Conservation (phyloP, 306 rosid species). For the Dryas octopetala region DNA sequence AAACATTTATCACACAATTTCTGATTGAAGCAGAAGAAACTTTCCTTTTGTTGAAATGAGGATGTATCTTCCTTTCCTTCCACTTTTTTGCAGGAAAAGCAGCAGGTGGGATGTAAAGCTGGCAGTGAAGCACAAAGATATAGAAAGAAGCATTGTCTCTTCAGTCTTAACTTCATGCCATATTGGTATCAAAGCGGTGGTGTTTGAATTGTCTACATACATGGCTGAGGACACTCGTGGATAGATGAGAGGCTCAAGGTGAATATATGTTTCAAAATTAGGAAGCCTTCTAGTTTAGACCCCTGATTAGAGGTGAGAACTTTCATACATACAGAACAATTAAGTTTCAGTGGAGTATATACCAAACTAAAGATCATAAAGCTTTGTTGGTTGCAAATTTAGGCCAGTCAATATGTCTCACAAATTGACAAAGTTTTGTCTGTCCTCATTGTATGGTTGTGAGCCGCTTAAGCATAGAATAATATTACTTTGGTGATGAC, state of each 20-base stretch:
- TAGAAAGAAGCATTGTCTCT: slow-evolving; percentile 51
- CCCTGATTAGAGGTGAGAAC: background rate
- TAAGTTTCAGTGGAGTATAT: slow-evolving; percentile 16
- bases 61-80: background rate
- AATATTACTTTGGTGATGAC: slow-evolving; percentile 7
- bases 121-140: slow-evolving; percentile 53
- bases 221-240: slow-evolving; percentile 55
- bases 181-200: slow-evolving; percentile 36
- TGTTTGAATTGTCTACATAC: slow-evolving; percentile 42
- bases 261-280: background rate
- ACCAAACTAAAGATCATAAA: slow-evolving; percentile 3
- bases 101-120: slow-evolving; percentile 59
- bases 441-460: slow-evolving; percentile 14
- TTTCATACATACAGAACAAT: background rate
- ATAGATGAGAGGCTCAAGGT: slow-evolving; percentile 34
- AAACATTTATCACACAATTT: background rate
- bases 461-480: slow-evolving; percentile 23
- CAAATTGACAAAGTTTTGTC: slow-evolving; percentile 17
- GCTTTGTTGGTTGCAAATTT: background rate
- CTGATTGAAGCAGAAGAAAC: background rate
- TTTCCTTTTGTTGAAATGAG: slow-evolving; percentile 8
- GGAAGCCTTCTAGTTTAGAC: slow-evolving; percentile 13
- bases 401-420: slow-evolving; percentile 19
- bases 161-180: slow-evolving; percentile 58
- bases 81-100: slow-evolving; percentile 41